Evolutionary conservation across 2,329 filamentous ascomycete species (phyloP).

Genomic region (Trichoderma breve): DNA sequence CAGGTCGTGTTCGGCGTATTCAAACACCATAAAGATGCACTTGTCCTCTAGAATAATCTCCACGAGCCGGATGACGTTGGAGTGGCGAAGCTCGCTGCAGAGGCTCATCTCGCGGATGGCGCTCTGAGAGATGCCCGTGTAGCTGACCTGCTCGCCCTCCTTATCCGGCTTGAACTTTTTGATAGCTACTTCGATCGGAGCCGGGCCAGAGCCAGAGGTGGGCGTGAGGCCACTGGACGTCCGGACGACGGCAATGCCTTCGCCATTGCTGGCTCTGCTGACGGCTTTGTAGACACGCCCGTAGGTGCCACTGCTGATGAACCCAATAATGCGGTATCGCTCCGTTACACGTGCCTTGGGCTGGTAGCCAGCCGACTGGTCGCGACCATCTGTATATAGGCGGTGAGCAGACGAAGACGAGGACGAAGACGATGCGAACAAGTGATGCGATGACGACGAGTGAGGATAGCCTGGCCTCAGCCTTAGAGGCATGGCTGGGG

Average conservation of each 20-base stretch:
- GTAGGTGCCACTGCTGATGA: conserved; percentile 98
- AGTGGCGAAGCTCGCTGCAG: conserved; percentile 85
- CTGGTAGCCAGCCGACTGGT: conserved; percentile 57
- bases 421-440: conserved; percentile 12
- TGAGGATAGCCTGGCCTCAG: conserved; percentile 31
- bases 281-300: conserved; percentile 96
- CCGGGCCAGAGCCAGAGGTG: conserved; percentile 37
- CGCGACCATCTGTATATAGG: conserved; percentile 48
- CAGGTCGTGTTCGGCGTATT: conserved; percentile 96
- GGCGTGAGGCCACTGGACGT: conserved; percentile 43
- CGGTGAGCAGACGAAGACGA: conserved; percentile 36
- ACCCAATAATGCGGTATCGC: conserved; percentile 93
- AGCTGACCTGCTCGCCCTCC: conserved; percentile 90
- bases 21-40: conserved; percentile 99
- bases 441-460: conserved; percentile 25
- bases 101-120: conserved; percentile 97
- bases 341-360: conserved; percentile 87
- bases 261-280: conserved; percentile 46
- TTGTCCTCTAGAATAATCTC: conserved; percentile 98
- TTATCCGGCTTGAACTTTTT: conserved; percentile 99
- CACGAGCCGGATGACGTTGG: conserved; percentile 84
- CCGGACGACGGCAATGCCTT: conserved; percentile 6
- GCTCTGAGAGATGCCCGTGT: conserved; percentile 96
- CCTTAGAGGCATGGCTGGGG: conserved; percentile 35
- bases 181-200: conserved; percentile 75